Percentiles rank a stretch among this genome's conserved stretches.
Evolutionary conservation across 2,329 filamentous ascomycete species (phyloP).

Genomic region (Talaromyces sp.): DNA sequence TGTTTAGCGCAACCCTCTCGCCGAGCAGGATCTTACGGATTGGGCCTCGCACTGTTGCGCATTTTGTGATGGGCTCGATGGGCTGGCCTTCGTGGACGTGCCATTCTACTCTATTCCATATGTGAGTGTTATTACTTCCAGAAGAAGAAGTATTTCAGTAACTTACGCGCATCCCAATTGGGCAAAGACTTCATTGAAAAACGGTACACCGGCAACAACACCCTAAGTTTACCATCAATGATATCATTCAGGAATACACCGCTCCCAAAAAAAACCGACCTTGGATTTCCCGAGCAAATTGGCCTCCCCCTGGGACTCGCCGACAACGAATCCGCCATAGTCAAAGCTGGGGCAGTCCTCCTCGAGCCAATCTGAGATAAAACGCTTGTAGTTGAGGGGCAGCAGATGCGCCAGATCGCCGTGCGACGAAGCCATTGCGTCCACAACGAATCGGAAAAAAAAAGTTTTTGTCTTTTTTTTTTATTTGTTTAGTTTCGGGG

Average conservation of each 20-base stretch:
- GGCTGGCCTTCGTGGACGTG: slow-evolving; percentile 68
- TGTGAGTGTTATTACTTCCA: background rate
- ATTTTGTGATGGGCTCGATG: slow-evolving; percentile 58
- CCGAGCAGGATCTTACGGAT: slow-evolving; percentile 80
- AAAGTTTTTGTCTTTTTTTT: background rate
- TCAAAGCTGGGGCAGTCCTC: slow-evolving; percentile 97
- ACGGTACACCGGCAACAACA: slow-evolving; percentile 84
- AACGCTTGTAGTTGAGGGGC: slow-evolving; percentile 75
- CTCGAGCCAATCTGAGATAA: slow-evolving; percentile 78
- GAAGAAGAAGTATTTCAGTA: background rate
- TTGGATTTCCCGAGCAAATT: slow-evolving; percentile 53
- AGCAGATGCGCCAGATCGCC: slow-evolving; percentile 68
- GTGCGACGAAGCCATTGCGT: slow-evolving; percentile 49
- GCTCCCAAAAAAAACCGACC: slow-evolving; percentile 25
- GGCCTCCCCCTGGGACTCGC: slow-evolving; percentile 45
- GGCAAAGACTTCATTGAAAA: slow-evolving; percentile 88
- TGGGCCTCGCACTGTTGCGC: slow-evolving; percentile 81
- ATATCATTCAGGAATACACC: background rate
- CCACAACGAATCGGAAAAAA: background rate
- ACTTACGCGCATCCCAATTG: slow-evolving; percentile 76
- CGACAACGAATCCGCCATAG: slow-evolving; percentile 95
- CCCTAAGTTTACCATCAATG: slow-evolving; percentile 43
- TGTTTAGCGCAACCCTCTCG: slow-evolving; percentile 88
- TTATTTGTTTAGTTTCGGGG: background rate
- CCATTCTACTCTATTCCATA: slow-evolving; percentile 67